Base-by-base conservation (phyloP, 1,284 basidiomycete genomes). In the Sporisorium reilianum region DNA sequence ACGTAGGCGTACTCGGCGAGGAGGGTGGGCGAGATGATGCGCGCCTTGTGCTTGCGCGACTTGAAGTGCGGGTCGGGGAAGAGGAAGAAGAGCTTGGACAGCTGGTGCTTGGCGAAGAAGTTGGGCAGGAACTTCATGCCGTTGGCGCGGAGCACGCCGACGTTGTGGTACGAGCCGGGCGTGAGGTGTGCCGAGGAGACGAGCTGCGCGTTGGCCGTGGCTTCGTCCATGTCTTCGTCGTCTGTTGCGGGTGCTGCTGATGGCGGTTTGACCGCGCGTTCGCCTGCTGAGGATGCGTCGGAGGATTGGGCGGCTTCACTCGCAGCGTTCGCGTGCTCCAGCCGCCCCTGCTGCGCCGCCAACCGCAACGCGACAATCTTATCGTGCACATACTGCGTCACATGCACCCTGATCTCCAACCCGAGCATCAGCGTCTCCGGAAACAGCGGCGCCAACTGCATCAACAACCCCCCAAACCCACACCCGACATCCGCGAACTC, bases 31-130 rank as follows among this genome's bases (percentile, higher is more conserved):
- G 95, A 97, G 81, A 97, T 95, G 83, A 98, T 98, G 76, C 88
- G 92, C 87, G 85, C 96, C 87, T 99, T 99, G 88, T 98, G 96
- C 85, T 99, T 99, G 78, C 95, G 91, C 20, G 90, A 89, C 86
- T 99, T 99, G 89, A 99, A 99, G 86, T 99, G 97, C 0, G 97
- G 97, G 86, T 99, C 97, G 34, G 97, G 97, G 86, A 98, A 99
- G 67, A 99, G 89, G 88, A 99, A 98, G 87, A 99, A 99, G 69
- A 99, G 89, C 69, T 97, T 92, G 45, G 61, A 63, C 7, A 84
- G 65, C 82, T 97, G 96, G 67, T 91, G 91, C 83, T 95, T 95
- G 12, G 89, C 85, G 86, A 99, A 97, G 86, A 95, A 98, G 87
- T 99, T 99, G 14, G 95, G 93, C 73, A 98, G 89, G 86, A 98